These are phyloP conservation scores for Excoecaria agallocha DNA, from an alignment of 345 rosid species.

Conservation along the genomic window DNA sequence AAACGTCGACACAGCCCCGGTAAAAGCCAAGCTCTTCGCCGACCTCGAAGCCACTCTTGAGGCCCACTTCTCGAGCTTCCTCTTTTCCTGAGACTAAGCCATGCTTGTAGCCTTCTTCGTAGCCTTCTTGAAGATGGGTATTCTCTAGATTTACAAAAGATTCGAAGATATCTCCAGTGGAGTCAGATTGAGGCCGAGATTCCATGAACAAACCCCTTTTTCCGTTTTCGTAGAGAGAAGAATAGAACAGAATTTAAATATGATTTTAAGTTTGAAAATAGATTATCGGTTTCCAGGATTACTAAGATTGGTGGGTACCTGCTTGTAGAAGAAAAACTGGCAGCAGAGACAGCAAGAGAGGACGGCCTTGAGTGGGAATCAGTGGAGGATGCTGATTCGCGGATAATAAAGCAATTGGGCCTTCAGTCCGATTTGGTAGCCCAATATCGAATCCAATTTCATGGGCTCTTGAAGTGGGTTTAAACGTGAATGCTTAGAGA, in stretches of 20 bases:
- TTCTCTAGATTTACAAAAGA: constrained; percentile 56
- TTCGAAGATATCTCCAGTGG: constrained; percentile 51
- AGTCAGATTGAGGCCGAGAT: constrained; percentile 17
- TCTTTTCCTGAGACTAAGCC: constrained; percentile 56
- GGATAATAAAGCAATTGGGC: background rate
- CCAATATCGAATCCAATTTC: background rate
- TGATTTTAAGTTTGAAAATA: background rate
- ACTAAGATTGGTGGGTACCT: background rate
- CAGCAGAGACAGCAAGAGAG: background rate
- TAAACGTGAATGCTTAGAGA: background rate
- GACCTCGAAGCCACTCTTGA: constrained; percentile 59
- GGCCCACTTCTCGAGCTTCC: constrained; percentile 60
- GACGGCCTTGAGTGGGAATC: background rate
- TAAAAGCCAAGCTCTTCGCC: constrained; percentile 85
- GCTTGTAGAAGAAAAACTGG: background rate
- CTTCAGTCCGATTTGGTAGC: background rate
- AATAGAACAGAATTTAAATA: background rate
- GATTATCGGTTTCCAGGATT: background rate
- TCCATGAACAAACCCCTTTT: constrained; percentile 24
- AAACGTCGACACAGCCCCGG: constrained; percentile 64
- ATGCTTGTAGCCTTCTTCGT: constrained; percentile 41
- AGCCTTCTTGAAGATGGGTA: constrained; percentile 50
- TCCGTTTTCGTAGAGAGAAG: background rate
- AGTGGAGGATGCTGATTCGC: background rate
- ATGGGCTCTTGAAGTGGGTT: background rate